Evolutionary conservation across 2,329 filamentous ascomycete genomes (phyloP).

Genomic region (Lecanicillium sp.): DNA sequence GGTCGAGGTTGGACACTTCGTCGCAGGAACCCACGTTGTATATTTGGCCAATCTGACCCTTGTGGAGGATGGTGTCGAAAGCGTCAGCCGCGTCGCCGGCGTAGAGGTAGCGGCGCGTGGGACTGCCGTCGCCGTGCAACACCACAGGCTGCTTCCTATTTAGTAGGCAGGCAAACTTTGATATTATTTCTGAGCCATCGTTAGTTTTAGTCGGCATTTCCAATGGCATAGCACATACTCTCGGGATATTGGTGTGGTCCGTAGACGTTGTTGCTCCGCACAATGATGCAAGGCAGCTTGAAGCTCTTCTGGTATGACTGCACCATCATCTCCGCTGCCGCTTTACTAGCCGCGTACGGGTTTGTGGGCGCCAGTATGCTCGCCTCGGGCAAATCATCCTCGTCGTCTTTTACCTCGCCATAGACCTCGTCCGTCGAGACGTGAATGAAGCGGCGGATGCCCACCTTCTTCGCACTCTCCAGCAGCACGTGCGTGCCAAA

Average conservation of each 20-base stretch:
- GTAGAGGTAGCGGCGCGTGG: constrained; percentile 70
- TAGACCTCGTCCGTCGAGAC: constrained; percentile 84
- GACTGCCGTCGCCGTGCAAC: constrained; percentile 70
- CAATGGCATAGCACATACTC: too few species aligned
- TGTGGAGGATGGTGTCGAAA: constrained; percentile 78
- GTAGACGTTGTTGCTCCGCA: constrained; percentile 80
- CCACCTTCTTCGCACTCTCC: constrained; percentile 67
- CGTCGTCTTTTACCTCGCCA: constrained; percentile 67
- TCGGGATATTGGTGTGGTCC: constrained; percentile 80
- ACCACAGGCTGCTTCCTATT: constrained; percentile 61
- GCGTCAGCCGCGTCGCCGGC: constrained; percentile 75
- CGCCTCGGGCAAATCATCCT: constrained; percentile 65
- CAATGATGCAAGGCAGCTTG: constrained; percentile 72
- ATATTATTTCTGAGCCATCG: constrained; percentile 62
- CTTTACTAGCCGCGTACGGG: constrained; percentile 75
- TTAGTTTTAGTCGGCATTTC: too few species aligned
- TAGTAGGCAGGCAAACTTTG: constrained; percentile 71
- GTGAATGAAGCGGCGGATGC: constrained; percentile 69
- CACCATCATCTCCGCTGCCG: constrained; percentile 79
- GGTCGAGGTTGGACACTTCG: constrained; percentile 67
- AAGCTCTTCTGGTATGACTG: constrained; percentile 81
- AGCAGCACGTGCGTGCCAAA: constrained; percentile 78
- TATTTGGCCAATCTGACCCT: constrained; percentile 64
- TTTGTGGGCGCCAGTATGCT: constrained; percentile 75
- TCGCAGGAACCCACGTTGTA: constrained; percentile 79